Evolutionary conservation across 1,139 yeast genomes (phyloP), one percentile per base, ranked within the genome.

Genomic region (Hyphopichia wangnamkhiaoensis): DNA sequence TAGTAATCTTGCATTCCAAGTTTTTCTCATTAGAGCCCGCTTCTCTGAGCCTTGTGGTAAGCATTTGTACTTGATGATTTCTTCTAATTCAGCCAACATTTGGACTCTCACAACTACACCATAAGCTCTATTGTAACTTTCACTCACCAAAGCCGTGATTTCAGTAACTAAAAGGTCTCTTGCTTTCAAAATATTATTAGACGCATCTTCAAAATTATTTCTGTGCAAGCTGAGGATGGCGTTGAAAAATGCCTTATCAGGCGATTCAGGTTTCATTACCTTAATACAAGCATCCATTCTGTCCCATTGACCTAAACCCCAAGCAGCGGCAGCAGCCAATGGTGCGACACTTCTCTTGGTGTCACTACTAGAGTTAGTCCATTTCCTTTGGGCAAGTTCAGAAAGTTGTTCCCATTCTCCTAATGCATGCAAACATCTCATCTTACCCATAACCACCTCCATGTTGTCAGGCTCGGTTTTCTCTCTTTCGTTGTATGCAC

Each of bases 251-350:
- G 96, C 94, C 43, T 90, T 81, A 55, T 94, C 98, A 0, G 98
- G 96, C 3, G 96, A 87, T 48, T 89, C 96, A 1, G 80, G 69
- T 49, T 89, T 89, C 95, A 94, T 89, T 0, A 87, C 96, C 45
- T 80, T 73, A 41, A 91, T 90, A 54, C 91, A 94, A 8, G 86
- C 78, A 55, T 89, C 97, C 93, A 94, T 91, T 53, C 89, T 75
- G 53, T 90, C 97, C 98, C 98, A 94, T 58, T 89, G 94, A 2
- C 93, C 93, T 35, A 93, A 71, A n/a, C 98, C 98, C 98, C 98
- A 93, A 1, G 98, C 89, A 0, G 98, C 98, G 2, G 98, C 98
- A 0, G 98, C 98, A 0, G 98, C 98, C 39, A 94, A 68, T 1
- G 98, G 98, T 1, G 98, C 98, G 49, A 94, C 91, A n/a, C 84